Evolutionary conservation across 352 stramenopile genomes (phyloP), one percentile per base, ranked within the genome.

Genomic region (Phytophthora foliorum): DNA sequence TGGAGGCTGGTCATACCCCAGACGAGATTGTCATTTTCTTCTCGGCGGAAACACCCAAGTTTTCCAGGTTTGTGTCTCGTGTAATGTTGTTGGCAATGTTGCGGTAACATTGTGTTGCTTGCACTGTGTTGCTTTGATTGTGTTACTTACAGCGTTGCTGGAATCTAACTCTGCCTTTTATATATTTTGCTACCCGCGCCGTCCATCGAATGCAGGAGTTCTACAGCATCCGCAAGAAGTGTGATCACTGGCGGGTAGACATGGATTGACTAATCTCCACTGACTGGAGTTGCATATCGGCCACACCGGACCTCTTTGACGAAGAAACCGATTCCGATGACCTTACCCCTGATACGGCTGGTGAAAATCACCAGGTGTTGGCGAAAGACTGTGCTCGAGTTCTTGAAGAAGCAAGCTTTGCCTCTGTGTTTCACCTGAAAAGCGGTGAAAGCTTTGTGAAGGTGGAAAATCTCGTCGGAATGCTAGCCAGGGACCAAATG

Each of bases 21-120:
- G n/a, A n/a, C n/a, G n/a, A n/a, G n/a, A n/a, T n/a, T n/a, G n/a
- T 13, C 55, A 46, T 13, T 36, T 66, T 53, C 22, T 57, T 66
- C 16, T 25, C 24, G 0, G 36, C 17, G 10, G 48, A 29, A 36
- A 19, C 36, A 14, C n/a, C 59, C 38, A 0, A 53, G 56, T 29
- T 56, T 67, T 42, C n/a, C 50, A 56, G 50, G 57, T 66, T 44
- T 52, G 34, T 58, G 7, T 24, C 17, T 24, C 3, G 11, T 22
- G 6, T 8, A 17, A 16, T 62, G 55, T 57, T 56, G 57, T 21
- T 51, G 6, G 13, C 8, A 32, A 34, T 61, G 54, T 52, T 61
- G 39, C 54, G 31, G 1, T 16, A 22, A 50, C 42, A 41, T 9
- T 34, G 4, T 34, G 29, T 34, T 34, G 29, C 29, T 34, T 34